Percentiles rank a stretch among this genome's conserved stretches.
phyloP scores from a whole-genome alignment of 257 asterid species.

The Lavandula angustifolia region DNA sequence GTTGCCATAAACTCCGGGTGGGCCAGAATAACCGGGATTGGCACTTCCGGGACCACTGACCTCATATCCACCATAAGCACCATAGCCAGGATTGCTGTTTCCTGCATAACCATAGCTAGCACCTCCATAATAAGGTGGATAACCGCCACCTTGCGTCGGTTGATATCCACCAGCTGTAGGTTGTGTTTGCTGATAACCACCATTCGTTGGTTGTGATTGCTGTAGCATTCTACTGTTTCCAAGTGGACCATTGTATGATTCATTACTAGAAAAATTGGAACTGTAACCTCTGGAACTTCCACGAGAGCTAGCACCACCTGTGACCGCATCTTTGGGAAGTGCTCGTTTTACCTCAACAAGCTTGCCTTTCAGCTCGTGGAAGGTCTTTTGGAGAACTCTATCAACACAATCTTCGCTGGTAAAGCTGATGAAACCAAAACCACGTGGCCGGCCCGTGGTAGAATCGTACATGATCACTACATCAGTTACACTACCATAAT shows the following conservation, averaged over 20 bases:
- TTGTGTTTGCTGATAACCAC: constrained; percentile 23
- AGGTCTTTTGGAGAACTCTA: constrained; percentile 41
- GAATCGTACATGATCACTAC: constrained; percentile 47
- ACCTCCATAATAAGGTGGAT: constrained; percentile 36
- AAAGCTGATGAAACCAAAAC: constrained; percentile 52
- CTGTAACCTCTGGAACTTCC: constrained; percentile 32
- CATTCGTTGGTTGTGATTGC: constrained; percentile 21
- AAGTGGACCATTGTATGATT: constrained; percentile 23
- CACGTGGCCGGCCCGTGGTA: constrained; percentile 46
- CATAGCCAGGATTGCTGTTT: constrained; percentile 24
- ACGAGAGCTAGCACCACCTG: constrained; percentile 36
- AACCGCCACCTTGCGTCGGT: constrained; percentile 30
- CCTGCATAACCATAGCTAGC: constrained; percentile 36
- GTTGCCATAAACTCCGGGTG: constrained; percentile 29
- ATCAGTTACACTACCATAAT: constrained; percentile 40
- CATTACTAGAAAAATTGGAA: constrained; percentile 24
- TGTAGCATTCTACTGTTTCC: constrained; percentile 30
- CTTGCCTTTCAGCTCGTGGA: constrained; percentile 42
- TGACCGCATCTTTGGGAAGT: constrained; percentile 42
- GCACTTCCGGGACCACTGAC: constrained; percentile 27
- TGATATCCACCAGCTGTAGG: constrained; percentile 21
- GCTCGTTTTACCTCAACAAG: constrained; percentile 53
- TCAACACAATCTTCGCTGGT: constrained; percentile 50
- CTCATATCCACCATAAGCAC: constrained; percentile 35
- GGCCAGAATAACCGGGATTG: constrained; percentile 30